Conservation (phyloP, 345 rosid genomes). For the Toxicodendron radicans region DNA sequence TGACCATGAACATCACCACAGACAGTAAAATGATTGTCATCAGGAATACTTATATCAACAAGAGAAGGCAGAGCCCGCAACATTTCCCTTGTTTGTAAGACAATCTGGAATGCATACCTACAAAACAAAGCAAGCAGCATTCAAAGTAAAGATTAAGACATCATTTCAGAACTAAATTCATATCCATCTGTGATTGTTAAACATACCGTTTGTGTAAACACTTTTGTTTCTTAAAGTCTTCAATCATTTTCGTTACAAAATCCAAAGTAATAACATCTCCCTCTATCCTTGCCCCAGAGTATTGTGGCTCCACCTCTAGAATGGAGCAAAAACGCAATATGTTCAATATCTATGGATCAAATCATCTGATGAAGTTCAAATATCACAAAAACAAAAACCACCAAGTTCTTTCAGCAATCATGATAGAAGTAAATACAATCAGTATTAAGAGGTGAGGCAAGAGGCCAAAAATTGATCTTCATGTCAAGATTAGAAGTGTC, state of each 20-base stretch:
- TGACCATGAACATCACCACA: constrained; percentile 99
- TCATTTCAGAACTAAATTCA: constrained; percentile 14
- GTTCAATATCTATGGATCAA: constrained; percentile 14
- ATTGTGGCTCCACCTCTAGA: constrained; percentile 97
- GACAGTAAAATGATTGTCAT: constrained; percentile 75
- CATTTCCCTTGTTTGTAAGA: constrained; percentile 82
- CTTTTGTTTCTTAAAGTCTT: constrained; percentile 87
- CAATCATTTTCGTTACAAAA: constrained; percentile 93
- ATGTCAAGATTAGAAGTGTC: background rate
- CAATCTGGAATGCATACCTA: constrained; percentile 92
- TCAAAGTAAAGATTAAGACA: constrained; percentile 20
- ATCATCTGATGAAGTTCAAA: background rate
- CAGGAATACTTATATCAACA: constrained; percentile 74
- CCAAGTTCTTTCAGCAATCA: background rate
- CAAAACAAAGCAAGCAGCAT: constrained; percentile 22
- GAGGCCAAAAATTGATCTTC: background rate
- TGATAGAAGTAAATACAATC: background rate
- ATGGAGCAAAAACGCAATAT: constrained; percentile 23
- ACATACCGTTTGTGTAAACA: constrained; percentile 81
- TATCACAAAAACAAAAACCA: background rate
- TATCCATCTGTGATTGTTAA: constrained; percentile 18
- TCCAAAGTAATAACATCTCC: constrained; percentile 85
- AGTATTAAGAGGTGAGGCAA: background rate
- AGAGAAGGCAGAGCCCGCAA: constrained; percentile 74
- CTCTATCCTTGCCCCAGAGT: constrained; percentile 88